phyloP scores from a whole-genome alignment of 768 basidiomycete genomes.

The Suillus occidentalis region DNA sequence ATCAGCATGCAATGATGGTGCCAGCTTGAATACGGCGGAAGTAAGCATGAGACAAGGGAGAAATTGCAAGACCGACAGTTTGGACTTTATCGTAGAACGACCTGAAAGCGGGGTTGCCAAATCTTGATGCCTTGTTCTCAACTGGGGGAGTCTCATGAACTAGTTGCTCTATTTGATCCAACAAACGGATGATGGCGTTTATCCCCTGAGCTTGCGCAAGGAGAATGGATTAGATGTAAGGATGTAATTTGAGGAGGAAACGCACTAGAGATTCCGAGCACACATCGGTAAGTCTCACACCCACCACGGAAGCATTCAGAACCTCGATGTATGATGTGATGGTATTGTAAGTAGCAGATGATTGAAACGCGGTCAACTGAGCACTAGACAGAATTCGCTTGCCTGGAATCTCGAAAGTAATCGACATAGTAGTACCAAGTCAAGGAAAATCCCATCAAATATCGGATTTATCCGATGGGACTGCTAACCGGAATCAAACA shows the following conservation, averaged over 20 bases:
- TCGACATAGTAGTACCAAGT: conserved; percentile 19
- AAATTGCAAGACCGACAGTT: conserved; percentile 45
- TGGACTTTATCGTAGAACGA: conserved; percentile 83
- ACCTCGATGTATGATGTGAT: conserved; percentile 70
- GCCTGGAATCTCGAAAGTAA: conserved; percentile 49
- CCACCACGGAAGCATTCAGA: conserved; percentile 74
- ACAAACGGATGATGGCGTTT: conserved; percentile 55
- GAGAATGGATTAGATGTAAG: conserved; percentile 7
- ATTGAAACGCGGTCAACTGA: conserved; percentile 82
- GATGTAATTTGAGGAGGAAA: conserved; percentile 12
- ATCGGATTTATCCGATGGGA: not conserved
- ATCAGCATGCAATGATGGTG: conserved; percentile 54
- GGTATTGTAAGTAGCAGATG: conserved; percentile 65
- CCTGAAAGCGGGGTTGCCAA: conserved; percentile 96
- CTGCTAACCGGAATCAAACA: too few species aligned
- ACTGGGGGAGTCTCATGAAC: conserved; percentile 78
- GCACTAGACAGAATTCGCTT: conserved; percentile 76
- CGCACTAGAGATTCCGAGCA: conserved; percentile 62
- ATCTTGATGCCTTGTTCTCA: conserved; percentile 87
- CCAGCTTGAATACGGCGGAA: conserved; percentile 37
- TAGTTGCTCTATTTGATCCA: conserved; percentile 66
- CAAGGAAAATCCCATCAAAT: not conserved
- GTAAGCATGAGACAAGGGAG: not conserved
- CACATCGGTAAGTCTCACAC: conserved; percentile 71
- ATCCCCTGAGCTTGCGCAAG: conserved; percentile 52